Evolutionary conservation across 129 eudicot species (phyloP).

Genomic region (Arctium lappa): DNA sequence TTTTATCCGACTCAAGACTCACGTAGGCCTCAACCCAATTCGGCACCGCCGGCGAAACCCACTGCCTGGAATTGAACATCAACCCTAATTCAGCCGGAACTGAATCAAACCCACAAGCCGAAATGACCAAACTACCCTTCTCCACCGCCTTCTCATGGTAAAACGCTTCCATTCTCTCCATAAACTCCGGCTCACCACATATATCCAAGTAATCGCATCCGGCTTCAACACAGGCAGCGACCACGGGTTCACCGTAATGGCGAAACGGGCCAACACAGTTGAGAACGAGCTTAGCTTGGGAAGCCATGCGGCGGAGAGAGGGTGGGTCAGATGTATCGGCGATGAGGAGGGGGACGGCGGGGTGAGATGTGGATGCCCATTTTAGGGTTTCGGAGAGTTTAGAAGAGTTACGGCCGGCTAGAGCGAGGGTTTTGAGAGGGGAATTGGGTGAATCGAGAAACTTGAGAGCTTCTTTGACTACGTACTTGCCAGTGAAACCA

Average conservation of each 20-base stretch:
- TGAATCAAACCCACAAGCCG: conserved; percentile 89
- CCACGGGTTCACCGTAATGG: conserved; percentile 58
- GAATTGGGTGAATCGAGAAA: conserved; percentile 56
- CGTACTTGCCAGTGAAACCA: conserved; percentile 91
- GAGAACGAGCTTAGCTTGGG: conserved; percentile 61
- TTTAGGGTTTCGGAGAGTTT: conserved; percentile 40
- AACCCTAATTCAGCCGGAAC: conserved; percentile 81
- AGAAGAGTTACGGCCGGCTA: conserved; percentile 56
- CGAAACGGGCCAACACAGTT: conserved; percentile 73
- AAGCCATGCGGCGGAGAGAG: conserved; percentile 60
- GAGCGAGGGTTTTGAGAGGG: conserved; percentile 56
- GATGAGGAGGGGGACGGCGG: conserved; percentile 37
- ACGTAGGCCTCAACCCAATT: conserved; percentile 68
- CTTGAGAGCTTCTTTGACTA: conserved; percentile 80
- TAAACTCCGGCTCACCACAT: conserved; percentile 74
- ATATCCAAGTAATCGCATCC: conserved; percentile 72
- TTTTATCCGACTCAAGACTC: conserved; percentile 56
- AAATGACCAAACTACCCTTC: conserved; percentile 61
- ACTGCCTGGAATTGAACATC: conserved; percentile 60
- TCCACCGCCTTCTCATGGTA: conserved; percentile 61
- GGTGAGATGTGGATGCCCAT: conserved; percentile 53
- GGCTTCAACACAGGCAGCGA: conserved; percentile 59
- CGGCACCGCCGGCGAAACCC: conserved; percentile 48
- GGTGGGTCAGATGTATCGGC: conserved; percentile 48
- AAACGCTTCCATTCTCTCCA: conserved; percentile 68